Percentiles rank a stretch among this genome's conserved stretches.
Conservation (phyloP, 139 green algal species). For the Coelastrella sp. region DNA sequence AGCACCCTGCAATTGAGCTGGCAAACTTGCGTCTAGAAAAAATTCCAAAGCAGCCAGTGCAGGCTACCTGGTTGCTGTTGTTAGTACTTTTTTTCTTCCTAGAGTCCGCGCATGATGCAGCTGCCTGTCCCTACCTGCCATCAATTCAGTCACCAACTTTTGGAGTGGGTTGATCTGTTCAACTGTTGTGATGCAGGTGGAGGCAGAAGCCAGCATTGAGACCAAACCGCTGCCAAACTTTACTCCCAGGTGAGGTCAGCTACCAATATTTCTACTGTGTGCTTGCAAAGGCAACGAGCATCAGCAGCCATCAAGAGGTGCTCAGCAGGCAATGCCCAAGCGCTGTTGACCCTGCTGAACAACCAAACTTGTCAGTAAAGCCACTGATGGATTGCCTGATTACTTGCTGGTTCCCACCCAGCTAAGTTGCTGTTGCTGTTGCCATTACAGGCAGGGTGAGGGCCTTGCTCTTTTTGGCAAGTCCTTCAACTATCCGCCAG, state of each 20-base stretch:
- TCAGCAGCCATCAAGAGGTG: too few relatives aligned
- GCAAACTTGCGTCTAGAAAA: not conserved
- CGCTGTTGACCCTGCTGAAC: too few relatives aligned
- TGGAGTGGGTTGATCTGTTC: too few relatives aligned
- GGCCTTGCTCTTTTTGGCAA: slow-evolving; percentile 86
- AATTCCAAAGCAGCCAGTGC: too few relatives aligned
- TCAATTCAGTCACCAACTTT: too few relatives aligned
- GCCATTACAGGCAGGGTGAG: slow-evolving; percentile 54
- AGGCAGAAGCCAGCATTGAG: slow-evolving; percentile 9
- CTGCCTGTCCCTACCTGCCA: too few relatives aligned
- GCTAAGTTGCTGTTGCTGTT: not conserved
- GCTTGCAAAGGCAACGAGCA: not conserved
- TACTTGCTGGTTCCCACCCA: not conserved
- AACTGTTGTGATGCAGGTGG: not conserved
- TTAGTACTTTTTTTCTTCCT: too few relatives aligned
- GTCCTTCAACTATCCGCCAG: slow-evolving; percentile 67
- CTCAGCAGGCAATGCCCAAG: too few relatives aligned
- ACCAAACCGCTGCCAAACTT: not conserved
- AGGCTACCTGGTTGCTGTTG: too few relatives aligned
- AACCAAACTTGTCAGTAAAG: too few relatives aligned
- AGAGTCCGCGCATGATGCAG: too few relatives aligned
- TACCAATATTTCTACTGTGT: not conserved
- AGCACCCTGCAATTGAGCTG: too few relatives aligned
- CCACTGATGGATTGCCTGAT: not conserved
- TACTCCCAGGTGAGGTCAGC: not conserved